Base-by-base conservation (phyloP, 2,329 filamentous ascomycete genomes). In the Aspergillus sergii region DNA sequence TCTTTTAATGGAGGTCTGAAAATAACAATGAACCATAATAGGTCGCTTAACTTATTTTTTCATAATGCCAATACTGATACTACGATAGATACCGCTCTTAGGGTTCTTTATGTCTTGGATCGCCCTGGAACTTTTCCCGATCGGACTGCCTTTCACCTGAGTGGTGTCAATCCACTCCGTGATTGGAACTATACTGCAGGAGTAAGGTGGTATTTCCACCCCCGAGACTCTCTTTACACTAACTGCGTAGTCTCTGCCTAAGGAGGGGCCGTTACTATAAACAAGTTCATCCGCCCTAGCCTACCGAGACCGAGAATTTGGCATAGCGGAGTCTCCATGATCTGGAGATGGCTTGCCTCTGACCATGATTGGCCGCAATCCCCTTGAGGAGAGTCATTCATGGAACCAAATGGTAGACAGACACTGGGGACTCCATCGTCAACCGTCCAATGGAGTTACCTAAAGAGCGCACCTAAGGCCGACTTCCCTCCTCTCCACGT, bases 231-330 rank as follows among this genome's bases (percentile, higher is more conserved):
- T 45, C 41, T 32, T 10, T 58, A 30, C 48, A 32, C 48, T 51
- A 51, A n/a, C 16, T 32, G 6, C 28, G 48, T 51, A 51, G 48
- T 34, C 43, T 32, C 41, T 46, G 50, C 26, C 48, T 59, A 32
- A 51, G 19, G 12, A 30, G 57, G 57, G 57, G 57, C 57, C 30
- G 45, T 59, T 59, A 41, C 57, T 36, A 59, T 59, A 51, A 51
- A 34, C 48, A 59, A 56, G 32, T 59, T 32, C 57, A 30, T 39
- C 57, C 43, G 48, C 45, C 23, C 28, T 48, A 39, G 45, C 57
- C 43, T 59, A 59, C 45, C 30, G 57, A 59, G 32, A 51, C 57
- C 14, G 14, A 43, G 45, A 59, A 36, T 46, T 50, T 59, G 45
- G 57, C 34, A 46, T 26, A 59, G 45, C 21, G 32, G 45, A 48